phyloP scores from a whole-genome alignment of 2,329 filamentous ascomycete species.

The Rhynchosporium graminicola region DNA sequence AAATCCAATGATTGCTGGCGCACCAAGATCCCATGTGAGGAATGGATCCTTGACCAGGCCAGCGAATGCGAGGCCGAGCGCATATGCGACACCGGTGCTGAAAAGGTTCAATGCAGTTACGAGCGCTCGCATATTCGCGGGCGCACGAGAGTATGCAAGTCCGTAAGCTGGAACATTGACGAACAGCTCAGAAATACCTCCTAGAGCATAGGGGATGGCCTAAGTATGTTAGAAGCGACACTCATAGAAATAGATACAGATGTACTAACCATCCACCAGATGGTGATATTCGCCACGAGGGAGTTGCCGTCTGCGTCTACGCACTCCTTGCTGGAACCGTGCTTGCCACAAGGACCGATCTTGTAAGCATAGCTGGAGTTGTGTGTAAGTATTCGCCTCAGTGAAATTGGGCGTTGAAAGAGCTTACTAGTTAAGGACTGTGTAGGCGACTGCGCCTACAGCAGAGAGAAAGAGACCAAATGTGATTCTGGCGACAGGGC shows the following conservation, averaged over 20 bases:
- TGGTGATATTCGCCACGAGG: constrained; percentile 44
- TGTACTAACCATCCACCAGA: constrained; percentile 52
- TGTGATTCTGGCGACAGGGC: constrained; percentile 73
- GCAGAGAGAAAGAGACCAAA: constrained; percentile 67
- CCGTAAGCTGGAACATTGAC: constrained; percentile 54
- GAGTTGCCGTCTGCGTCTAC: constrained; percentile 31
- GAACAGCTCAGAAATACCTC: constrained; percentile 55
- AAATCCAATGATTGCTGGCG: constrained; percentile 48
- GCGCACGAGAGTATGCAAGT: constrained; percentile 53
- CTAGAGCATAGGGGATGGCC: constrained; percentile 52
- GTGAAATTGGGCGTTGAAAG: too few relatives aligned
- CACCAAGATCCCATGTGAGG: constrained; percentile 53
- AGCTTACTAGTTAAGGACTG: constrained; percentile 53
- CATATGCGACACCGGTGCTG: constrained; percentile 49
- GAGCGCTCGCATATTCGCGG: constrained; percentile 53
- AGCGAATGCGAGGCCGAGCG: constrained; percentile 48
- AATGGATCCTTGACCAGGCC: constrained; percentile 51
- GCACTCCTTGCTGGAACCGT: constrained; percentile 34
- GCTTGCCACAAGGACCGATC: constrained; percentile 57
- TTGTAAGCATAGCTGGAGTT: constrained; percentile 57
- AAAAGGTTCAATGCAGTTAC: constrained; percentile 53
- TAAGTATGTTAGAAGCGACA: too few relatives aligned
- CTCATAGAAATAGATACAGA: too few relatives aligned
- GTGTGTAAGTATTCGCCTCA: background rate
- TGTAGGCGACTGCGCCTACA: constrained; percentile 57